A percentile compares a stretch with the other conserved stretches of the same genome.
Conservation (phyloP, 306 rosid genomes). For the Prunus armeniaca region DNA sequence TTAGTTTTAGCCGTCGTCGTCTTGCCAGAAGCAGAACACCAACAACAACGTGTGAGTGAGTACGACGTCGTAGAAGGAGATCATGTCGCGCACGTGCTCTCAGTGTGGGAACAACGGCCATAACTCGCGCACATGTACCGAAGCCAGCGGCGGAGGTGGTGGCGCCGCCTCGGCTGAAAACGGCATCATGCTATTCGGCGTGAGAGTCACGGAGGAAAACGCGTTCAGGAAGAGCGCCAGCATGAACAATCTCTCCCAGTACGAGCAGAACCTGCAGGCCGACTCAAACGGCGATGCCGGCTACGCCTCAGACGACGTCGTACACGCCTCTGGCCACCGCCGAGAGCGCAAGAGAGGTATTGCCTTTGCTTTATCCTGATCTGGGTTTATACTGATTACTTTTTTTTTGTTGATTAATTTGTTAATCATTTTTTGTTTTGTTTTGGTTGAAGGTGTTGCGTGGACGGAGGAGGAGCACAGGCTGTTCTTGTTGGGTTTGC, state of each 20-base stretch:
- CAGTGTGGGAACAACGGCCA: conserved; percentile 85
- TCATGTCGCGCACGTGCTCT: conserved; percentile 80
- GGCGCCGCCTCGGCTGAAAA: conserved; percentile 12
- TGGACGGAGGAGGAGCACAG: conserved; percentile 94
- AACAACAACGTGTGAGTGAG: neutral
- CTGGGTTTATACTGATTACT: neutral
- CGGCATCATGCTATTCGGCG: conserved; percentile 83
- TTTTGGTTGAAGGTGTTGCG: conserved; percentile 52
- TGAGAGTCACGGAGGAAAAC: conserved; percentile 47
- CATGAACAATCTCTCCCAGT: conserved; percentile 81
- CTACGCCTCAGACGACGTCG: conserved; percentile 86
- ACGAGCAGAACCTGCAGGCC: conserved; percentile 43
- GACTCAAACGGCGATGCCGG: conserved; percentile 63
- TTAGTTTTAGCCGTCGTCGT: neutral
- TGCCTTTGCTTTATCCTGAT: neutral
- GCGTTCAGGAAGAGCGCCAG: conserved; percentile 78
- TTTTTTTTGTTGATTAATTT: neutral
- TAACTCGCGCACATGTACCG: conserved; percentile 73
- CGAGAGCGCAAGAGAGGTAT: conserved; percentile 87
- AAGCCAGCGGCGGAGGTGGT: conserved; percentile 22
- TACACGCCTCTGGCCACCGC: conserved; percentile 67
- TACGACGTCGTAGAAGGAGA: conserved; percentile 8
- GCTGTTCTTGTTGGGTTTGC: conserved; percentile 71
- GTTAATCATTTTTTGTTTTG: conserved; percentile 3
- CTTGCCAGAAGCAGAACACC: neutral